Percentiles rank a stretch among this genome's conserved stretches.
phyloP scores from a whole-genome alignment of 2,329 filamentous ascomycete species.

The Paraconiothyrium sp. region DNA sequence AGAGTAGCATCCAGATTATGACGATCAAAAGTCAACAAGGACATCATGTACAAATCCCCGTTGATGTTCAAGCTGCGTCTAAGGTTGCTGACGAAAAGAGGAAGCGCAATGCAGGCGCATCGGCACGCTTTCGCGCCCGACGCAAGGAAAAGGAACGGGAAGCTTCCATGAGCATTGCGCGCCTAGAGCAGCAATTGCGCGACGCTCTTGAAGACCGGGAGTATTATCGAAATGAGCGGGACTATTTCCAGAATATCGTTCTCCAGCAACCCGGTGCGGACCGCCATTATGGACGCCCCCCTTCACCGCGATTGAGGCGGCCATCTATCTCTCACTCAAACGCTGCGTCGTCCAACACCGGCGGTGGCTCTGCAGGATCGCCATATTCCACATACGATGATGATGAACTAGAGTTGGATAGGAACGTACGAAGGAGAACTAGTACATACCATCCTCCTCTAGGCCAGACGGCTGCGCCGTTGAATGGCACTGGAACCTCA shows the following conservation, averaged over 20 bases:
- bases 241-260: conserved; percentile 69
- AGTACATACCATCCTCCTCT: conserved; percentile 46
- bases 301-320: conserved; percentile 53
- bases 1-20: conserved; percentile 63
- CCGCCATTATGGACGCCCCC: conserved; percentile 55
- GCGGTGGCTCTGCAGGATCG: conserved; percentile 38
- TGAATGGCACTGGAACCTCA: conserved; percentile 30
- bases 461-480: conserved; percentile 33
- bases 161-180: conserved; percentile 73
- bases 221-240: conserved; percentile 77
- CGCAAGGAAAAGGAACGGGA: conserved; percentile 85
- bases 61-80: conserved; percentile 84
- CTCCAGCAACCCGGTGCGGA: conserved; percentile 65
- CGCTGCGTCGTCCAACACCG: conserved; percentile 39
- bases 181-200: conserved; percentile 73
- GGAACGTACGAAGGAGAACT: conserved; percentile 50
- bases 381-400: conserved; percentile 46
- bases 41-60: conserved; percentile 67
- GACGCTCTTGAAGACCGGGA: conserved; percentile 75
- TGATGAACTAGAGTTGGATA: conserved; percentile 40
- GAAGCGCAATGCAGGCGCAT: conserved; percentile 84
- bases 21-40: conserved; percentile 62
- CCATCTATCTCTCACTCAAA: conserved; percentile 41
- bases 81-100: conserved; percentile 86
- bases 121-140: conserved; percentile 80